Conservation (phyloP, 2,329 filamentous ascomycete species). For the Corynespora cassiicola region DNA sequence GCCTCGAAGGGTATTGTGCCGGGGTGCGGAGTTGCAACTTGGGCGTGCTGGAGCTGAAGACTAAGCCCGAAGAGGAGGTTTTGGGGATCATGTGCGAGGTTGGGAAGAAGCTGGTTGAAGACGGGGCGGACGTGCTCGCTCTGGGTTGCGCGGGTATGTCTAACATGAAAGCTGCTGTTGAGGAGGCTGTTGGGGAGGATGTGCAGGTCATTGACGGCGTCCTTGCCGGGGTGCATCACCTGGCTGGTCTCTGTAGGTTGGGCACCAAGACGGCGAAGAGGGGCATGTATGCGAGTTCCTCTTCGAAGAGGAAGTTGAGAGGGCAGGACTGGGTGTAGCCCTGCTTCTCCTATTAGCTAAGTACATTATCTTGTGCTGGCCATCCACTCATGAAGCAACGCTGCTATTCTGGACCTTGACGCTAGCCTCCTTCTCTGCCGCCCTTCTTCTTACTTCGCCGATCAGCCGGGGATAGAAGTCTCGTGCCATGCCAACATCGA, state of each 20-base stretch:
- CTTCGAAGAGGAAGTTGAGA: constrained; percentile 41
- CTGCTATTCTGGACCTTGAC: too few species aligned
- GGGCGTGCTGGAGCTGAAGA: constrained; percentile 54
- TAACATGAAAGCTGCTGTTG: constrained; percentile 53
- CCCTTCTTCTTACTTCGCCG: too few species aligned
- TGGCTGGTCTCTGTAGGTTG: constrained; percentile 54
- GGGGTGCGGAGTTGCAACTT: constrained; percentile 52
- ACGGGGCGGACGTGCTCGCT: constrained; percentile 52
- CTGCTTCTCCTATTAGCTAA: too few species aligned
- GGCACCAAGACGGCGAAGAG: constrained; percentile 54
- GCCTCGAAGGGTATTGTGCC: constrained; percentile 50
- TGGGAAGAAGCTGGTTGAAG: constrained; percentile 46
- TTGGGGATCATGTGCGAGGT: constrained; percentile 47
- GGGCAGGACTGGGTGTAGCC: constrained; percentile 45
- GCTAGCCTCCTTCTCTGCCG: too few species aligned
- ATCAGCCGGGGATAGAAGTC: constrained; percentile 37
- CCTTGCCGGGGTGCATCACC: constrained; percentile 54
- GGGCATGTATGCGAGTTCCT: constrained; percentile 51
- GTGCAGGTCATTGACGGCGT: constrained; percentile 62
- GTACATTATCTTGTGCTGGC: too few species aligned
- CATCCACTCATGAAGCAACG: too few species aligned
- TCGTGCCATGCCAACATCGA: constrained; percentile 33
- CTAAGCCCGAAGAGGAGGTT: constrained; percentile 47
- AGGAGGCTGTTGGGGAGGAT: constrained; percentile 53
- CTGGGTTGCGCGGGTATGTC: constrained; percentile 60